Evolutionary conservation across 352 stramenopile species (phyloP).

Genomic region (Detonula confervacea): DNA sequence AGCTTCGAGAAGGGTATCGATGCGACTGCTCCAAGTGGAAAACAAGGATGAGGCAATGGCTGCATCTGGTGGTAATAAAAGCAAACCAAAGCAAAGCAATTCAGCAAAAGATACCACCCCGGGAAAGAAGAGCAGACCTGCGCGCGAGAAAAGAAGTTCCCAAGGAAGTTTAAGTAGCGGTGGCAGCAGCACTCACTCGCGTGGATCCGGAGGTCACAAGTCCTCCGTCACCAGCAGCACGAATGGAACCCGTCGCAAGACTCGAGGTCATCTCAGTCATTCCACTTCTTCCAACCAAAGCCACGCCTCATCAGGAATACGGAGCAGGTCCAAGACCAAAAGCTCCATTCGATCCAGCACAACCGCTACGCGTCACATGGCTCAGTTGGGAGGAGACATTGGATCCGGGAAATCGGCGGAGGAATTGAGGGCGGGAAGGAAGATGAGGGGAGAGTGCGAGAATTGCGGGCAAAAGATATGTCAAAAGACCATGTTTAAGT

Average conservation of each 20-base stretch:
- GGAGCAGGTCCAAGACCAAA: no score
- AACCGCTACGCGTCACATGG: slow-evolving; percentile 35
- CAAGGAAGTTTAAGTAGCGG: background rate
- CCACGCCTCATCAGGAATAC: no score
- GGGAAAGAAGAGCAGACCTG: background rate
- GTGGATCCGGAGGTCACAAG: background rate
- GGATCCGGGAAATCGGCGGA: no score
- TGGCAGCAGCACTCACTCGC: background rate
- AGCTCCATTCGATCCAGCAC: no score
- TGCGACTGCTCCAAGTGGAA: slow-evolving; percentile 15
- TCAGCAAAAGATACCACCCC: no score
- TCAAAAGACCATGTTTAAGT: slow-evolving; percentile 80
- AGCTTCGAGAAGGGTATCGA: background rate
- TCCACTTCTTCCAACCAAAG: no score
- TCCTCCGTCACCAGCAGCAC: background rate
- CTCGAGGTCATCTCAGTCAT: no score
- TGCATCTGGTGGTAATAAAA: background rate
- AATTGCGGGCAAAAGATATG: slow-evolving; percentile 80
- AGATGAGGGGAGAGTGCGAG: slow-evolving; percentile 77
- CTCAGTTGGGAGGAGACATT: slow-evolving; percentile 42
- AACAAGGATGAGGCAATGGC: slow-evolving; percentile 9
- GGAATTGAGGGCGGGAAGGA: slow-evolving; percentile 62
- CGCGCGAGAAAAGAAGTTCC: background rate
- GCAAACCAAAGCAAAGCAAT: background rate
- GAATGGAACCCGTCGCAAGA: no score